These are phyloP conservation scores for Crithidia thermophila DNA, from an alignment of 208 protist genomes.

Conservation along the genomic window DNA sequence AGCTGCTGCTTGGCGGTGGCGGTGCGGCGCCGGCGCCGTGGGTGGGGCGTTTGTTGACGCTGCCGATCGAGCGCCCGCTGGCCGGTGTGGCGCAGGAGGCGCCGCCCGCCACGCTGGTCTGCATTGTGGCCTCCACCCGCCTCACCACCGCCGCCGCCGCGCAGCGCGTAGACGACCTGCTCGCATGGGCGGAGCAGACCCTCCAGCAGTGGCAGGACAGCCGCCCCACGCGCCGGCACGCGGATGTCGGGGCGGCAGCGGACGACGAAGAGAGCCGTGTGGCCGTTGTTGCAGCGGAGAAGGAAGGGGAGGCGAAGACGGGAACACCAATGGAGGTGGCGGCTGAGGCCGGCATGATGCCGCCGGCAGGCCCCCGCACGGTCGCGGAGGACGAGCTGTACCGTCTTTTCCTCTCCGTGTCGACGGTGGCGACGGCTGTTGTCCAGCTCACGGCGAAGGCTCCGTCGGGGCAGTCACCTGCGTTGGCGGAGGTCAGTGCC, in stretches of 20 bases:
- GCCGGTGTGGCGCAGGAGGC: constrained; percentile 9
- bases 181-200: constrained; percentile 9
- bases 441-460: constrained; percentile 9
- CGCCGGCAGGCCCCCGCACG: neutral
- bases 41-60: constrained; percentile 21
- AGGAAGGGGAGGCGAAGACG: neutral
- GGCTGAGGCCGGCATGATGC: neutral
- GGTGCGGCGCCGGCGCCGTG: neutral
- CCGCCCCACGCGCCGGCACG: neutral
- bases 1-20: neutral
- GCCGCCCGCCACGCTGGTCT: neutral
- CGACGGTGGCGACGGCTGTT: constrained; percentile 11
- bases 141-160: neutral
- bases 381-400: constrained; percentile 27
- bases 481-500: neutral
- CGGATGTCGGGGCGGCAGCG: neutral
- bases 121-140: neutral
- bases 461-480: neutral
- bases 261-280: too few species aligned
- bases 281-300: too few species aligned
- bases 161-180: neutral
- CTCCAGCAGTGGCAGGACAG: constrained; percentile 2
- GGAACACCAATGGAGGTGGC: neutral
- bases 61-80: constrained; percentile 18
- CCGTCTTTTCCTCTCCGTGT: constrained; percentile 21